phyloP scores from a whole-genome alignment of 2,329 filamentous ascomycete genomes.

The Allantophomopsis lycopodina region DNA sequence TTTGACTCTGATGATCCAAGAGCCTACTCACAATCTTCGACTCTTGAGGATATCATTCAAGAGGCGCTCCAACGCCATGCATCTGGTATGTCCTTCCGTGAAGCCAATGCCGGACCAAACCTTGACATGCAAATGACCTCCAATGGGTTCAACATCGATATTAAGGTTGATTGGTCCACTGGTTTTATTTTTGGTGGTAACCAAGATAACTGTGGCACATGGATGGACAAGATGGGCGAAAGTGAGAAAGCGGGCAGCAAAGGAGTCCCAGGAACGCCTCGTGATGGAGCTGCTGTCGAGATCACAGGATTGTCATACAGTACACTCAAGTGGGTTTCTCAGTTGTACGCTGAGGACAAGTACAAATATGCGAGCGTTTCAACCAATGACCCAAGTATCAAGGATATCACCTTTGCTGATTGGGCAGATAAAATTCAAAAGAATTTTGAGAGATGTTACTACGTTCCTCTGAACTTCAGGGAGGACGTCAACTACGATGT shows the following conservation, averaged over 20 bases:
- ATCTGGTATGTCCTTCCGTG: conserved; percentile 77
- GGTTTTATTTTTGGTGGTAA: conserved; percentile 92
- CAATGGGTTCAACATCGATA: conserved; percentile 83
- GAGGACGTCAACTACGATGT: conserved; percentile 72
- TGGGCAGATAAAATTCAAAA: conserved; percentile 72
- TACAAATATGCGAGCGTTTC: conserved; percentile 66
- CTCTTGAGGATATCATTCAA: conserved; percentile 80
- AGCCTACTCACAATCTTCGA: conserved; percentile 75
- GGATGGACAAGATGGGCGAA: conserved; percentile 99
- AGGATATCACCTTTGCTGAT: conserved; percentile 52
- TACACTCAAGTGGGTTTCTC: conserved; percentile 65
- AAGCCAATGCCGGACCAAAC: conserved; percentile 80
- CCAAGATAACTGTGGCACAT: conserved; percentile 90
- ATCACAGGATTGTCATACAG: conserved; percentile 92
- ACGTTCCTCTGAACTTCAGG: conserved; percentile 54
- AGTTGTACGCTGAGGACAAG: conserved; percentile 50
- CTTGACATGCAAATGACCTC: conserved; percentile 90
- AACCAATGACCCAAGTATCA: conserved; percentile 35
- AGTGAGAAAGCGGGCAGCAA: conserved; percentile 82
- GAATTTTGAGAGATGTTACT: conserved; percentile 91
- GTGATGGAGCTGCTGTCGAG: conserved; percentile 89
- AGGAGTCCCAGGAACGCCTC: conserved; percentile 88
- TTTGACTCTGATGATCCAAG: conserved; percentile 70
- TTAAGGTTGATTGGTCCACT: conserved; percentile 81
- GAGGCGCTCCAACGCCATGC: conserved; percentile 90